phyloP scores from a whole-genome alignment of 371 early-diverging fungal species.

The Syncephalastrum contaminatum region DNA sequence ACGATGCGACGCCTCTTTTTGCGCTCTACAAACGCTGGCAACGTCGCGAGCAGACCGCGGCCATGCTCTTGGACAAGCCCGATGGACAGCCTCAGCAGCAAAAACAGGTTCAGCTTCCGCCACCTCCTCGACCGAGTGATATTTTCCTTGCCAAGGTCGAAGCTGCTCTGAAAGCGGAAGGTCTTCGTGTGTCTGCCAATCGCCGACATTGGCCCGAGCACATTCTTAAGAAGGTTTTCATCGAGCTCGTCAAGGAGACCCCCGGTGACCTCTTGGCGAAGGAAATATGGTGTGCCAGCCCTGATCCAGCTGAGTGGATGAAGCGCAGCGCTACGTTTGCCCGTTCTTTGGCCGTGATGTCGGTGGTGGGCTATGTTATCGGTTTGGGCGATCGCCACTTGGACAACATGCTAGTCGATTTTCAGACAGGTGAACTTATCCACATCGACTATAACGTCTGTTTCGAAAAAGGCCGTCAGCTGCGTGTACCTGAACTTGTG shows the following conservation, averaged over 20 bases:
- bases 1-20: slow-evolving; percentile 76
- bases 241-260: slow-evolving; percentile 62
- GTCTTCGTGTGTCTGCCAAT: slow-evolving; percentile 49
- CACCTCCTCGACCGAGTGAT: slow-evolving; percentile 35
- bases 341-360: slow-evolving; percentile 90
- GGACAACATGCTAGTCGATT: slow-evolving; percentile 96
- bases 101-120: slow-evolving; percentile 22
- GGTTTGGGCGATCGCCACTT: slow-evolving; percentile 99
- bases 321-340: slow-evolving; percentile 72
- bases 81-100: slow-evolving; percentile 4
- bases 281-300: slow-evolving; percentile 55
- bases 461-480: slow-evolving; percentile 90
- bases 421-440: slow-evolving; percentile 80
- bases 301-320: slow-evolving; percentile 71
- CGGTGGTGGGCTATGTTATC: slow-evolving; percentile 95
- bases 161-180: slow-evolving; percentile 47
- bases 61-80: slow-evolving; percentile 17
- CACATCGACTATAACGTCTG: slow-evolving; percentile 99
- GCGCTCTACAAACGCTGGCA: slow-evolving; percentile 57
- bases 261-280: slow-evolving; percentile 67
- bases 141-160: slow-evolving; percentile 42
- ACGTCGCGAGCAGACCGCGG: slow-evolving; percentile 50
- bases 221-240: slow-evolving; percentile 58
- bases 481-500: slow-evolving; percentile 94
- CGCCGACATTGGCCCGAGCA: slow-evolving; percentile 67